Conservation (phyloP, 1,139 yeast genomes). For the Geotrichum candidum region DNA sequence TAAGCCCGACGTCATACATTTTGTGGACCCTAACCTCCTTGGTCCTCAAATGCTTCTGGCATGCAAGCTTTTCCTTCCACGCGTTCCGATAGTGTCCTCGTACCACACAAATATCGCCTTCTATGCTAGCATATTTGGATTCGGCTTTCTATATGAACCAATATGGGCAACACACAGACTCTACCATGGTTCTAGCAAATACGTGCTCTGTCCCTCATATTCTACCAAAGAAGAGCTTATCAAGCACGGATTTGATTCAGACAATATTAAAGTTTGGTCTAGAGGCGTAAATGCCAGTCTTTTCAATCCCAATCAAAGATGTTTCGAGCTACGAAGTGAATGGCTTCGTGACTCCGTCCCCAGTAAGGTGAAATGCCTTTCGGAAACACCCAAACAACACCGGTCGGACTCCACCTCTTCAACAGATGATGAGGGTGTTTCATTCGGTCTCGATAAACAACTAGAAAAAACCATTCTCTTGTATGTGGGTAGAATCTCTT, state of each 20-base stretch:
- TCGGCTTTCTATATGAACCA: conserved; percentile 20
- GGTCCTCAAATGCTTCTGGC: conserved; percentile 22
- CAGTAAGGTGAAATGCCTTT: neutral
- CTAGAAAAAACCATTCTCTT: conserved; percentile 18
- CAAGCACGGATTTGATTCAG: conserved; percentile 18
- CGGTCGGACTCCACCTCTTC: neutral
- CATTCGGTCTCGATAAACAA: conserved; percentile 17
- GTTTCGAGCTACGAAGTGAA: conserved; percentile 12
- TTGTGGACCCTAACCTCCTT: conserved; percentile 22
- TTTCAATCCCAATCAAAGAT: conserved; percentile 17
- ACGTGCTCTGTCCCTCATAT: conserved; percentile 21
- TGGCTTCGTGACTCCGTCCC: conserved; percentile 12
- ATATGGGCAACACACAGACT: conserved; percentile 22
- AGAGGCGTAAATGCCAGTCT: conserved; percentile 21
- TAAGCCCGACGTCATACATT: conserved; percentile 22
- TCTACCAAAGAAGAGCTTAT: conserved; percentile 20
- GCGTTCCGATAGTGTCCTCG: conserved; percentile 22
- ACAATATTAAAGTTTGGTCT: conserved; percentile 20
- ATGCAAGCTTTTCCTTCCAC: conserved; percentile 19
- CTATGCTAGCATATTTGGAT: conserved; percentile 22
- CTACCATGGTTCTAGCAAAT: conserved; percentile 20
- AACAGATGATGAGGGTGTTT: conserved; percentile 19
- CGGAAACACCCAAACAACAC: neutral
- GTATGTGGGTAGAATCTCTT: conserved; percentile 23
- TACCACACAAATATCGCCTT: conserved; percentile 24